These are phyloP conservation scores for Pleomassaria siparia DNA, from an alignment of 2,329 filamentous ascomycete genomes.

Conservation along the genomic window DNA sequence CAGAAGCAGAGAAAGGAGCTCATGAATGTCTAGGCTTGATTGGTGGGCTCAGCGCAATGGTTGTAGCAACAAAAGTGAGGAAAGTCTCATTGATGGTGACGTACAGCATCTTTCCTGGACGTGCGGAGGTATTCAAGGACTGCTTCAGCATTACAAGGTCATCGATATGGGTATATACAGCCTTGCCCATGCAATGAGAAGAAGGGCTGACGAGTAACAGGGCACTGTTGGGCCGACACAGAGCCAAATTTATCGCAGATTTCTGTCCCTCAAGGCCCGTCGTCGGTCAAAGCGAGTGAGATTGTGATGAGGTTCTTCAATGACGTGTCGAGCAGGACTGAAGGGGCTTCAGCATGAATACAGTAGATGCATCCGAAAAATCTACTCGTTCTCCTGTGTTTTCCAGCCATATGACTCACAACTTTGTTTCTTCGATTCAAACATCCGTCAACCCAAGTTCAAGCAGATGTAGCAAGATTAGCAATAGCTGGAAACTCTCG, in stretches of 20 bases:
- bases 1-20: neutral
- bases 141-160: conserved; percentile 50
- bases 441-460: no score
- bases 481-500: no score
- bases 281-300: conserved; percentile 48
- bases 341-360: neutral
- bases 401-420: no score
- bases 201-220: conserved; percentile 11
- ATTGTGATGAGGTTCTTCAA: conserved; percentile 52
- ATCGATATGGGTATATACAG: conserved; percentile 44
- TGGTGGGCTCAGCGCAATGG: conserved; percentile 48
- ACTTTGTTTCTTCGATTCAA: no score
- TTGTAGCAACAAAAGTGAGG: conserved; percentile 35
- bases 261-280: conserved; percentile 44
- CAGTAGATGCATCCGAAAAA: neutral
- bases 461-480: no score
- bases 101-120: conserved; percentile 50
- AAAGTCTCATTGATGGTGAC: conserved; percentile 41
- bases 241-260: conserved; percentile 50
- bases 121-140: conserved; percentile 39
- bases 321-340: conserved; percentile 18
- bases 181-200: neutral
- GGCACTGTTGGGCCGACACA: conserved; percentile 52
- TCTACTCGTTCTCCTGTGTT: no score
- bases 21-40: conserved; percentile 26